phyloP scores from a whole-genome alignment of 148 eudicot genomes.

The Heliamphora exappendiculata region DNA sequence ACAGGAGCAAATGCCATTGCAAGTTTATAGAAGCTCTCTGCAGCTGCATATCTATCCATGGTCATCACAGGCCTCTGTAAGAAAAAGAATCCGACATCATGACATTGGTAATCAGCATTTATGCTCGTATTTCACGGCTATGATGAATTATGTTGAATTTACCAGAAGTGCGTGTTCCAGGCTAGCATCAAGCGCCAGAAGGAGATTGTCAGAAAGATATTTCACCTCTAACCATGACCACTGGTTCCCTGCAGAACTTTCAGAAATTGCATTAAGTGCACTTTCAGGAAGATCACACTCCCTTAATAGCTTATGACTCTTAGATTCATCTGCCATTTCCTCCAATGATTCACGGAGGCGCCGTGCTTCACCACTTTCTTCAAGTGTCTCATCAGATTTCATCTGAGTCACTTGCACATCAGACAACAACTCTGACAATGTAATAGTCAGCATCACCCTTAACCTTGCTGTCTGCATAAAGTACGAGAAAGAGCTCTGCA shows the following conservation, averaged over 20 bases:
- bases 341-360: slow-evolving; percentile 84
- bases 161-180: slow-evolving; percentile 95
- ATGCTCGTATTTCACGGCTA: neutral
- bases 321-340: slow-evolving; percentile 91
- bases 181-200: slow-evolving; percentile 93
- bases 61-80: slow-evolving; percentile 82
- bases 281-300: slow-evolving; percentile 78
- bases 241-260: slow-evolving; percentile 44
- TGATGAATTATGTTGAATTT: slow-evolving; percentile 10
- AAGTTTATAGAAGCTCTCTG: slow-evolving; percentile 94
- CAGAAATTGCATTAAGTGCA: slow-evolving; percentile 52
- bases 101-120: neutral
- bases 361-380: slow-evolving; percentile 96
- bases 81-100: slow-evolving; percentile 18
- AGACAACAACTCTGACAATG: slow-evolving; percentile 95
- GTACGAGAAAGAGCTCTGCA: slow-evolving; percentile 91
- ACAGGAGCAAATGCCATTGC: slow-evolving; percentile 97
- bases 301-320: slow-evolving; percentile 40
- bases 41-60: slow-evolving; percentile 90
- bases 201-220: slow-evolving; percentile 60
- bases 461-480: slow-evolving; percentile 79
- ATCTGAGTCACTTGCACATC: slow-evolving; percentile 96
- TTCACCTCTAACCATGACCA: slow-evolving; percentile 97
- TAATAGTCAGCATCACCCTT: slow-evolving; percentile 90
- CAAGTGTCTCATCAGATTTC: slow-evolving; percentile 95